Percentiles rank a stretch among this genome's conserved stretches.
Conservation (phyloP, 805 yeast genomes). For the Pichia paraexigua region DNA sequence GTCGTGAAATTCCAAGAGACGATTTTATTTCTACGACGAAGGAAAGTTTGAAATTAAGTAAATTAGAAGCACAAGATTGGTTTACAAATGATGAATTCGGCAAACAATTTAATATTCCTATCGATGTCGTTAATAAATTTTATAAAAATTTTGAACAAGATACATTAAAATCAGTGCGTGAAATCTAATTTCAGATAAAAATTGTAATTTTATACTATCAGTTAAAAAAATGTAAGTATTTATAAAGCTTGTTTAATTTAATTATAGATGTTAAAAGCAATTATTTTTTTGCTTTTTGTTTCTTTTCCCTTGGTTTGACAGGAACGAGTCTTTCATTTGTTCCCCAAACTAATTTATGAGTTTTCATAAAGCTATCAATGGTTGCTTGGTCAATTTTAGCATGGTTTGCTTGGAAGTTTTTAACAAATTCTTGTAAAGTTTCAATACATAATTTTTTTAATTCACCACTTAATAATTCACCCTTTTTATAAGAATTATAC, state of each 20-base stretch:
- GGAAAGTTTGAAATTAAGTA: neutral
- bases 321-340: constrained; percentile 66
- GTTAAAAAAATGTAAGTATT: neutral
- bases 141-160: constrained; percentile 3
- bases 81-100: constrained; percentile 16
- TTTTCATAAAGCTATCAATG: constrained; percentile 68
- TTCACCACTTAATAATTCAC: constrained; percentile 86
- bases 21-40: neutral
- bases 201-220: neutral
- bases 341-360: constrained; percentile 76
- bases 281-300: constrained; percentile 22
- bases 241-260: neutral
- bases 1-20: constrained; percentile 1
- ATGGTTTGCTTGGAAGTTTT: constrained; percentile 75
- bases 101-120: constrained; percentile 9
- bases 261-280: neutral
- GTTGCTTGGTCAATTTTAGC: constrained; percentile 51
- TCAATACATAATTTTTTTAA: constrained; percentile 83
- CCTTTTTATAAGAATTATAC: constrained; percentile 60
- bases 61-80: constrained; percentile 10
- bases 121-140: constrained; percentile 2
- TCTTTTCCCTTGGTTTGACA: constrained; percentile 46
- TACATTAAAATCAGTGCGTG: neutral
- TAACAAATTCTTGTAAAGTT: constrained; percentile 70
- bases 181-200: constrained; percentile 1